Base-by-base conservation (phyloP, 139 green algal species). In the Volvox africanus region DNA sequence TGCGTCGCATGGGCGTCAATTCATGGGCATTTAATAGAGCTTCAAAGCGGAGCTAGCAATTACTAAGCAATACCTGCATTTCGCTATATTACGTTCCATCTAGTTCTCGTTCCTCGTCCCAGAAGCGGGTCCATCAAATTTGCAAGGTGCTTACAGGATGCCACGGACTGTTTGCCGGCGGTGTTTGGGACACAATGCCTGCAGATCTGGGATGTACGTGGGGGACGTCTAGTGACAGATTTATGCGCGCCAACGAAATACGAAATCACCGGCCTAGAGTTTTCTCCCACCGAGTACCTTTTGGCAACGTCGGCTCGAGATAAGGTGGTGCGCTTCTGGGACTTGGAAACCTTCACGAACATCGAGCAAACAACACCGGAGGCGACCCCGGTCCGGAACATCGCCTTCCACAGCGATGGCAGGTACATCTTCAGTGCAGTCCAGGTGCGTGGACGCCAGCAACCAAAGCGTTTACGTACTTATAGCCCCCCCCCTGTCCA, bases 281-380 rank as follows among this genome's bases (percentile, higher is more conserved):
- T 97, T 92, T 96, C 98, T 79, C 97, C 97, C 9, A 88, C 93
- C 22, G 97, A 99, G 93, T 97, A 97, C 88, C 75, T 99, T 22
- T 82, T 99, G 79, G 97, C 95, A 14, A 97, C 96, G 22, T 90
- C 87, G 44, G 96, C 93, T 19, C 85, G 88, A 21, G 97, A 99
- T 88, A 95, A 96, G 67, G 76, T 91, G 61, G 50, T 80, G 36
- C 88, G 93, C 79, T 88, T 98, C 14, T 99, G 97, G 97, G 97
- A 99, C 92, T 93, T 99, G 33, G 97, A 99, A 73, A 95, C 86
- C 14, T 96, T 95, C 76, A 83, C 95, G 26, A 80, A 92, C 21
- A 85, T 98, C 20, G 96, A 96, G 50, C 93, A 79, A 22, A 93
- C 95, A 1, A 90, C 94, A 1, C 93, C 94, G 20, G 97, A 98